phyloP scores from a whole-genome alignment of 2,329 filamentous ascomycete species.

The Colletotrichum orbiculare region DNA sequence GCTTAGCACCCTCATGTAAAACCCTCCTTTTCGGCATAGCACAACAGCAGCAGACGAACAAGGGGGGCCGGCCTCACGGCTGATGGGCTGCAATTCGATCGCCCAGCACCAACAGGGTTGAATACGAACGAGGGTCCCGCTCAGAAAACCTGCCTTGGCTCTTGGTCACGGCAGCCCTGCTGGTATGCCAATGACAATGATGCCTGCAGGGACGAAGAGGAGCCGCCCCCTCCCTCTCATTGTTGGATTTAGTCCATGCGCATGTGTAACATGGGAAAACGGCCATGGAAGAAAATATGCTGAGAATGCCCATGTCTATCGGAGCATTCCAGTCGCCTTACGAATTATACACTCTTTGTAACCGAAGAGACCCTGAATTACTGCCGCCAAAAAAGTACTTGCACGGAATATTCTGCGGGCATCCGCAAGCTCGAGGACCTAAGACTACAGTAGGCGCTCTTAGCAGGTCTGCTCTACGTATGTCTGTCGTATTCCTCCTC shows the following conservation, averaged over 20 bases:
- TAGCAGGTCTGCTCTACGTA: neutral
- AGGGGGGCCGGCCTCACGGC: neutral
- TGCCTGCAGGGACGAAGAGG: conserved; percentile 15
- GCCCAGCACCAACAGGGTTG: conserved; percentile 31
- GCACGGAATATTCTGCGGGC: too few species aligned
- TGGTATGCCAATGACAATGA: conserved; percentile 1
- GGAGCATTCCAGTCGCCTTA: conserved; percentile 11
- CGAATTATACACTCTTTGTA: conserved; percentile 13
- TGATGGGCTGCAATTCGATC: conserved; percentile 24
- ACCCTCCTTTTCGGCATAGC: conserved; percentile 7
- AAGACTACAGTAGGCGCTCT: neutral
- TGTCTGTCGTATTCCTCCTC: neutral
- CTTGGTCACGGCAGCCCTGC: conserved; percentile 28
- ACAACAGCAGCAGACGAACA: neutral
- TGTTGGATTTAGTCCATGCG: neutral
- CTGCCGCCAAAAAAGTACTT: too few species aligned
- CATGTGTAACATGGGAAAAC: neutral
- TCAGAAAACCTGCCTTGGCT: conserved; percentile 29
- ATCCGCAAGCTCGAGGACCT: conserved; percentile 10
- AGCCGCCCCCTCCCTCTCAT: neutral
- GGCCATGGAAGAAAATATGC: neutral
- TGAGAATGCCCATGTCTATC: conserved; percentile 3
- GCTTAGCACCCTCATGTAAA: conserved; percentile 4
- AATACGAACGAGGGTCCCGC: conserved; percentile 34
- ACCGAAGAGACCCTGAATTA: conserved; percentile 9